Evolutionary conservation across 2,329 filamentous ascomycete species (phyloP), one percentile per base, ranked within the genome.

Genomic region (Thielaviopsis ethacetica): DNA sequence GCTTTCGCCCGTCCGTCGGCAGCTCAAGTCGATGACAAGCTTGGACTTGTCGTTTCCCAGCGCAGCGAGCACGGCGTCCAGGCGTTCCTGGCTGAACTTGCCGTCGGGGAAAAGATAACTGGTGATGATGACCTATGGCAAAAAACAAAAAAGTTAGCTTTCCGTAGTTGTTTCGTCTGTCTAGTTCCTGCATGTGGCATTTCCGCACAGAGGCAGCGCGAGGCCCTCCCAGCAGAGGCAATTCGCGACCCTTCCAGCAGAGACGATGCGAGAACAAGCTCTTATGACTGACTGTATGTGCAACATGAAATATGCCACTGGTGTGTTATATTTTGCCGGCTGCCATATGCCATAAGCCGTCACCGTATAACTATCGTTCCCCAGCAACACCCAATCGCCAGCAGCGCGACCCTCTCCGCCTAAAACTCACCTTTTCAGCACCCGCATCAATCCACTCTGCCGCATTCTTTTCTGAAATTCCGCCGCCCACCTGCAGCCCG

Each of bases 11-110:
- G 83, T 84, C 61, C 84, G 78, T 56, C 93, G 83, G 69, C 93
- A 98, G 71, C 90, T 95, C 24, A 98, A 79, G 68, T 98, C 93
- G 68, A 98, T 91, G 64, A 98, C 91, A 54, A 98, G 81, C 71
- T 88, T 93, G 54, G 76, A 73, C 68, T 77, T 88, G 68, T 95
- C 85, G 57, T 84, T 83, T 26, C 77, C 85, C 5, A 98, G 78
- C 1, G 84, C 80, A 24, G 75, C 70, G 0, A 97, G 77, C 6
- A 97, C 84, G 30, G 83, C 79, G 64, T 89, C 77, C 7, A 98
- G 77, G 52, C 88, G 79, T 47, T 81, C 75, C 66, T 88, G 82
- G 64, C 86, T 91, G 72, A 97, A 97, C 53, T 76, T 82, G 51
- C 85, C 89, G 17, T 82, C 78, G 2, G 90, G 91, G 69, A 98